A percentile compares a stretch with the other conserved stretches of the same genome.
Conservation (phyloP, 2,329 filamentous ascomycete genomes). For the Annulohypoxylon truncatum region DNA sequence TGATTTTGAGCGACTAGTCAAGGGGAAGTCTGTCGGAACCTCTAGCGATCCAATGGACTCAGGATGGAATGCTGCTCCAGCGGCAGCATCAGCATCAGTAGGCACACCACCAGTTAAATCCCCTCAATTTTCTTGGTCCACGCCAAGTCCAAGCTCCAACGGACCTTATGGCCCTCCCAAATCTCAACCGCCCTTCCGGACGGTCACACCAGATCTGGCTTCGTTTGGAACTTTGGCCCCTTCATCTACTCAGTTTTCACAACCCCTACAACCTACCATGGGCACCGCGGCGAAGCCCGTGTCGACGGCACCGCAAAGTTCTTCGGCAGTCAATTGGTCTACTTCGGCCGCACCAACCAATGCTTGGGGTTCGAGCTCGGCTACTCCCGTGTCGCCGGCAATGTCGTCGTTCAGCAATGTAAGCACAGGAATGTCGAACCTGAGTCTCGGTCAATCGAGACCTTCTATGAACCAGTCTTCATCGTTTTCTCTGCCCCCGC, state of each 20-base stretch:
- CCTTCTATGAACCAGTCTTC: constrained; percentile 54
- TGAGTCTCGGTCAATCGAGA: constrained; percentile 61
- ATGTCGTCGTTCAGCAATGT: constrained; percentile 54
- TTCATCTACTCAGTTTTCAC: constrained; percentile 71
- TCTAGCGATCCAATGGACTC: constrained; percentile 56
- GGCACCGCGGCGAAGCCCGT: constrained; percentile 27
- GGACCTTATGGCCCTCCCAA: constrained; percentile 51
- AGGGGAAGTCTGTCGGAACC: constrained; percentile 69
- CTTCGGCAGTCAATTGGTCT: constrained; percentile 56
- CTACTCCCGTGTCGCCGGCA: constrained; percentile 50
- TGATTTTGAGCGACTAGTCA: constrained; percentile 91
- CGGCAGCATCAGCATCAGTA: constrained; percentile 48
- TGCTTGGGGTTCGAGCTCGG: constrained; percentile 60
- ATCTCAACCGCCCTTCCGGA: constrained; percentile 61
- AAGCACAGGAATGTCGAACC: constrained; percentile 58
- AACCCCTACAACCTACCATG: constrained; percentile 64
- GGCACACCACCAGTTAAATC: constrained; percentile 52
- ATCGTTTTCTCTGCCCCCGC: constrained; percentile 69
- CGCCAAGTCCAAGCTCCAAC: constrained; percentile 59
- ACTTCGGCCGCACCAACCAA: constrained; percentile 56
- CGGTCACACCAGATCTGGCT: constrained; percentile 69
- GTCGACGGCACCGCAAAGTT: constrained; percentile 49
- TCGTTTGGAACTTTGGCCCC: constrained; percentile 68
- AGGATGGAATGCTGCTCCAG: constrained; percentile 61
- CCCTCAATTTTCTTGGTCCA: constrained; percentile 72